Evolutionary conservation across 1,284 basidiomycete genomes (phyloP).

Genomic region (Hypsizygus ulmarius): DNA sequence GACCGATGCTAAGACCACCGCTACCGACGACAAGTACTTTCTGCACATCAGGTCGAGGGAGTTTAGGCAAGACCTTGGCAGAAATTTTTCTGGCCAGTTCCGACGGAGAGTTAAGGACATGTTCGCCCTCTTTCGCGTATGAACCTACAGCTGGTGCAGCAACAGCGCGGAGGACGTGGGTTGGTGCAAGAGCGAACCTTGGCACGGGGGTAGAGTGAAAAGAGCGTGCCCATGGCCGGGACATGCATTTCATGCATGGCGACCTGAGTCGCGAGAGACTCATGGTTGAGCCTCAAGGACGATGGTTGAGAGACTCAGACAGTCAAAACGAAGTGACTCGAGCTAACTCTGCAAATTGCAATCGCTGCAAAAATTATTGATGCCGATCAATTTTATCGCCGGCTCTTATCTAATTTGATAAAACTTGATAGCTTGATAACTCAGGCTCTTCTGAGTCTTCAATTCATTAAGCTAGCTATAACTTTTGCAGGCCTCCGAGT

Average conservation of each 20-base stretch:
- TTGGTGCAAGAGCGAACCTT: slow-evolving; percentile 36
- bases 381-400: slow-evolving; percentile 3
- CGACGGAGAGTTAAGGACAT: slow-evolving; percentile 88
- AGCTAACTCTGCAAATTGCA: slow-evolving; percentile 1
- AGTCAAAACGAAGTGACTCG: slow-evolving; percentile 19
- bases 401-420: too few species aligned
- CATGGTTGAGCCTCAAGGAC: slow-evolving; percentile 29
- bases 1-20: slow-evolving; percentile 95
- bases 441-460: too few species aligned
- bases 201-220: slow-evolving; percentile 31
- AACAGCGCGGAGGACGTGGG: slow-evolving; percentile 55
- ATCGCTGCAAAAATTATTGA: neutral
- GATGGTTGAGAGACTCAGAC: slow-evolving; percentile 5
- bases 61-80: slow-evolving; percentile 85
- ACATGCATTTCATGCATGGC: slow-evolving; percentile 29
- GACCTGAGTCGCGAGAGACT: slow-evolving; percentile 39
- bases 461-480: too few species aligned
- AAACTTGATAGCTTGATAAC: too few species aligned
- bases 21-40: slow-evolving; percentile 97
- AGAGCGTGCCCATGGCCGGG: slow-evolving; percentile 28
- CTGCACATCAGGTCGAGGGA: slow-evolving; percentile 85
- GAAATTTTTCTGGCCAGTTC: slow-evolving; percentile 90
- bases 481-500: too few species aligned
- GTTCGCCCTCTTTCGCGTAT: slow-evolving; percentile 70
- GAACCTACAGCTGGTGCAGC: slow-evolving; percentile 79